Evolutionary conservation across 805 yeast species (phyloP).

Genomic region (Kuraishia ogatae): DNA sequence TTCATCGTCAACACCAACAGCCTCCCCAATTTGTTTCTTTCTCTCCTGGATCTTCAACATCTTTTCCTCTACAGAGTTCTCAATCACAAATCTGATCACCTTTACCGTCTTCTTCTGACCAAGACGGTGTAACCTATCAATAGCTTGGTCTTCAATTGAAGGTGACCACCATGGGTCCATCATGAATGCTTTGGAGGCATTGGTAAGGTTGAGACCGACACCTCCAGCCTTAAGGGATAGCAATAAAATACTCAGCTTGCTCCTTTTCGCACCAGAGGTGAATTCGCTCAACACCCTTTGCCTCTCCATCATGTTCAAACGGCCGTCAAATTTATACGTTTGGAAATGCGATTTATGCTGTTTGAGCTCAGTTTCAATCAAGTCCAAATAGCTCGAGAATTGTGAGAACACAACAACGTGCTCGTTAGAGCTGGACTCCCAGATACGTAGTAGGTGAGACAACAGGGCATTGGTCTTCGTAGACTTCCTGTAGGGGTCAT

Average conservation of each 20-base stretch:
- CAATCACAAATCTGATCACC: constrained; percentile 74
- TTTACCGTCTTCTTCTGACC: constrained; percentile 73
- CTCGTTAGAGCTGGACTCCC: constrained; percentile 50
- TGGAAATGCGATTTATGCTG: constrained; percentile 36
- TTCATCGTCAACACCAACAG: constrained; percentile 66
- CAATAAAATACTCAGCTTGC: constrained; percentile 38
- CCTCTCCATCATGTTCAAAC: constrained; percentile 59
- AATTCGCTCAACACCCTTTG: constrained; percentile 53
- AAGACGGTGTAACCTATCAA: constrained; percentile 83
- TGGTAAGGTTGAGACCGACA: constrained; percentile 81
- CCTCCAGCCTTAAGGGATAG: constrained; percentile 90
- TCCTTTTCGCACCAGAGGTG: constrained; percentile 16
- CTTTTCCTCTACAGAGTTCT: constrained; percentile 76
- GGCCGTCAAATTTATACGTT: constrained; percentile 75
- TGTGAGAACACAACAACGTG: constrained; percentile 88
- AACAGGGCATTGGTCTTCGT: constrained; percentile 68
- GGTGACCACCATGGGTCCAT: constrained; percentile 99
- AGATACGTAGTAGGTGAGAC: constrained; percentile 44
- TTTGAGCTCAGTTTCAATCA: constrained; percentile 54
- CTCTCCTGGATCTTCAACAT: constrained; percentile 85
- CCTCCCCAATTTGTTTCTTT: constrained; percentile 74
- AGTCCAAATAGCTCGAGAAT: constrained; percentile 73
- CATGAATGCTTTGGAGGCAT: constrained; percentile 77
- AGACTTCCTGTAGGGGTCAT: constrained; percentile 48
- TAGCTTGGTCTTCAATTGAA: constrained; percentile 84